Percentiles rank a stretch among this genome's conserved stretches.
phyloP scores from a whole-genome alignment of 1,284 basidiomycete genomes.

The Cryptococcus sp. region DNA sequence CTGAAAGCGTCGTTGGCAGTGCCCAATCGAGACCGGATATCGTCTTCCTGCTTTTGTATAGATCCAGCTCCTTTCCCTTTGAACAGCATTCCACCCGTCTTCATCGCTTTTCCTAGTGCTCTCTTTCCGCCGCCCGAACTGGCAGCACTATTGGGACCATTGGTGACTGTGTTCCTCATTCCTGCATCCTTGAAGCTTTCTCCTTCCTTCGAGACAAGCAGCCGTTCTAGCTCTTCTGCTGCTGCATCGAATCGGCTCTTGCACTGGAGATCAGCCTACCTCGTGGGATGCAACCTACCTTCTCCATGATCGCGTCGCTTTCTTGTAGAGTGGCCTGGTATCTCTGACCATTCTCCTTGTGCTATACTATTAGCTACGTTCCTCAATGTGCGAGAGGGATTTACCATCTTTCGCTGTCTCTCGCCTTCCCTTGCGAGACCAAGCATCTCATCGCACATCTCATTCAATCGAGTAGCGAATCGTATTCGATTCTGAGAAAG shows the following conservation, averaged over 20 bases:
- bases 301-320: constrained; percentile 82
- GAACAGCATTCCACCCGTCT: constrained; percentile 81
- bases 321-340: constrained; percentile 87
- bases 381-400: constrained; percentile 17
- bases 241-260: constrained; percentile 80
- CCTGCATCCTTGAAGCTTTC: constrained; percentile 77
- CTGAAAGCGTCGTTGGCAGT: constrained; percentile 81
- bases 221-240: constrained; percentile 89
- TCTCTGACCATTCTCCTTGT: constrained; percentile 79
- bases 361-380: constrained; percentile 50
- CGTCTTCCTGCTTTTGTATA: constrained; percentile 90
- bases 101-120: constrained; percentile 64
- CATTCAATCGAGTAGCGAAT: constrained; percentile 79
- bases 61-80: constrained; percentile 93
- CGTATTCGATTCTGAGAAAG: constrained; percentile 83
- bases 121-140: constrained; percentile 22
- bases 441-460: constrained; percentile 92
- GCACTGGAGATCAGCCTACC: constrained; percentile 44
- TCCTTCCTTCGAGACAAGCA: constrained; percentile 92
- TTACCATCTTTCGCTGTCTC: constrained; percentile 79
- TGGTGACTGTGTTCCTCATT: constrained; percentile 50
- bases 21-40: constrained; percentile 79
- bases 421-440: constrained; percentile 87
- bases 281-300: constrained; percentile 49
- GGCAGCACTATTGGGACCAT: constrained; percentile 39